Base-by-base conservation (phyloP, 345 rosid species). In the Fremontodendron californicum region DNA sequence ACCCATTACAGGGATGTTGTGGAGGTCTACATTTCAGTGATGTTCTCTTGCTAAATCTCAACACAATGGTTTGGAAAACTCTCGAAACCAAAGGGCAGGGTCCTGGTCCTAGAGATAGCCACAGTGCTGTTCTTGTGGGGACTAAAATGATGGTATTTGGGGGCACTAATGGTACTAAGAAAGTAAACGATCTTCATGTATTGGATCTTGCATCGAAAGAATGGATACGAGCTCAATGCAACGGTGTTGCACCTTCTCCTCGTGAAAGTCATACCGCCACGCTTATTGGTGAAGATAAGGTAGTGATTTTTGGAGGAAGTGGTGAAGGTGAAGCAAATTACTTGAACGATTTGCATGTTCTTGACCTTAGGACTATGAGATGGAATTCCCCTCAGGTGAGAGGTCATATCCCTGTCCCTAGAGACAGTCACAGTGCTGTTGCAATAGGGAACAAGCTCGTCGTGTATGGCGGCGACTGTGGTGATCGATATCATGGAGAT, bases 241-340 rank as follows among this genome's bases (percentile, higher is more conserved):
- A 67, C 8, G 97, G 97, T 11, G 69, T 48, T 40, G 84, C 87
- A 2, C 94, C 97, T 0, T 86, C 86, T 4, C 89, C 94, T 51
- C 91, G 94, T 0, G 97, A 92, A 76, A 88, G 92, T 43, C 97
- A 92, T 87, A 84, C 97, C 6, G 94, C 94, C 19, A 90, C 97
- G 0, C 85, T 92, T 15, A 27, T 84, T 48, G 87, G 82, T 23
- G 86, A 80, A 31, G 87, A 80, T 51, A 87, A 77, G 75, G 74
- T 92, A 64, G 84, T 90, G 72, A 71, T 92, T 35, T 92, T 92
- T 39, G 97, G 97, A 45, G 97, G 97, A 4, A 92, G 94, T 35
- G 97, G 97, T 48, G 92, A 92, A 84, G 92, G 97, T 1, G 89
- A 86, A 74, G 91, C 86, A n/a, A 90, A 90, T 79, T 92, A 90